Percentiles rank a stretch among this genome's conserved stretches.
Evolutionary conservation across 306 rosid species (phyloP).

Genomic region (Glycine soja): DNA sequence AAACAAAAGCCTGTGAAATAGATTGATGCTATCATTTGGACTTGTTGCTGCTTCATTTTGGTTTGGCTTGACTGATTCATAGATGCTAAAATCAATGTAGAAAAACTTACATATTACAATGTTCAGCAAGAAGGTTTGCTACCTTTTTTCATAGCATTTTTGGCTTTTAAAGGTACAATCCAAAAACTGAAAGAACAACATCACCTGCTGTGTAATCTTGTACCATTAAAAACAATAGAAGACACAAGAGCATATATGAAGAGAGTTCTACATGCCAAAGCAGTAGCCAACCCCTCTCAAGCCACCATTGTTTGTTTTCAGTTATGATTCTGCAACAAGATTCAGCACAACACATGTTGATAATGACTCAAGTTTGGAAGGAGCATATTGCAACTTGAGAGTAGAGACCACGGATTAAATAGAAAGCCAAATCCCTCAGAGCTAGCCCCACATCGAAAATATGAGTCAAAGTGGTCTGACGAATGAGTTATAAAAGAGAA

Average conservation of each 20-base stretch:
- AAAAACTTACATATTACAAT: no score
- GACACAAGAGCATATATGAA: background rate
- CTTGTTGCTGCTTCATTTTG: no score
- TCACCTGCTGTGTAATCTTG: background rate
- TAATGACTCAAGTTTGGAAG: background rate
- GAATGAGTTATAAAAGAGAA: background rate
- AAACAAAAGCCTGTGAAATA: no score
- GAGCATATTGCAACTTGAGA: background rate
- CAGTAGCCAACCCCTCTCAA: no score
- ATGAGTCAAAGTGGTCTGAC: background rate
- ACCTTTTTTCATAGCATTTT: no score
- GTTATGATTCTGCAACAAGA: background rate
- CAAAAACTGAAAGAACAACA: background rate
- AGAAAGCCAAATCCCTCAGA: background rate
- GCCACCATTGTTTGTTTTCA: no score
- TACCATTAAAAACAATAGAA: background rate
- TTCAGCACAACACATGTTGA: background rate
- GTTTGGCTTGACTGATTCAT: no score
- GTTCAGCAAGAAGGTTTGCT: no score
- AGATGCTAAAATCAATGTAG: no score
- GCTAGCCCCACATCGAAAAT: background rate
- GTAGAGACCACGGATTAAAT: background rate
- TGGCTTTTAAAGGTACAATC: background rate
- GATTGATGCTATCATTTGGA: no score
- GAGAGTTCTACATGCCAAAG: no score